Evolutionary conservation across 2,329 filamentous ascomycete genomes (phyloP).

Genomic region (Pseudodiploospora longispora): DNA sequence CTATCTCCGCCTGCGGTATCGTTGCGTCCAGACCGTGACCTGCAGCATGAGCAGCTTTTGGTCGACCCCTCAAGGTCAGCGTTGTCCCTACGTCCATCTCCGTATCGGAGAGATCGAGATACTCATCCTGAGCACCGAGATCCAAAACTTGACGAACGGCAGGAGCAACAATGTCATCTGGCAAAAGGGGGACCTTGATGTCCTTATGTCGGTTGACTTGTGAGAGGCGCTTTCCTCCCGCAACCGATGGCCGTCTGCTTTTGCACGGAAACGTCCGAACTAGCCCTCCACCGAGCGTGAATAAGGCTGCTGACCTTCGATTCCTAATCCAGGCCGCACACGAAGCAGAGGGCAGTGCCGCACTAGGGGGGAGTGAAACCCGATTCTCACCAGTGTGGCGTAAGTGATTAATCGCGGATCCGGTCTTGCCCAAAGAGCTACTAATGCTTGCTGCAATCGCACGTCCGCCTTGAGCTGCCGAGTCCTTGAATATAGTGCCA

Average conservation of each 20-base stretch:
- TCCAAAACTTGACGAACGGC: conserved; percentile 47
- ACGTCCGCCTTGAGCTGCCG: conserved; percentile 62
- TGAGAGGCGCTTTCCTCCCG: conserved; percentile 42
- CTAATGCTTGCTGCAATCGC: conserved; percentile 67
- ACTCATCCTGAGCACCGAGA: conserved; percentile 43
- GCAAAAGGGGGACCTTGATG: conserved; percentile 55
- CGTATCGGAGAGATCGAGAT: conserved; percentile 44
- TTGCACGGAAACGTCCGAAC: conserved; percentile 59
- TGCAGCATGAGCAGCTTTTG: conserved; percentile 22
- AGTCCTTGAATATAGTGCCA: conserved; percentile 43
- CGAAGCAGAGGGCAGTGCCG: conserved; percentile 44
- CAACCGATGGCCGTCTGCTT: conserved; percentile 45
- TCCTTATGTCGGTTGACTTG: conserved; percentile 56
- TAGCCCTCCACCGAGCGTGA: conserved; percentile 56
- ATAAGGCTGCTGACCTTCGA: conserved; percentile 54
- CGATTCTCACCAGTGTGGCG: conserved; percentile 70
- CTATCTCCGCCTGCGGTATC: conserved; percentile 76
- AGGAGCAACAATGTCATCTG: conserved; percentile 51
- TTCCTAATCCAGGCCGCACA: conserved; percentile 60
- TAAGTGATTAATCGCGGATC: conserved; percentile 59
- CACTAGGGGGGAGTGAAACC: conserved; percentile 55
- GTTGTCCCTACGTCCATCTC: conserved; percentile 48
- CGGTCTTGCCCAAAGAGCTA: conserved; percentile 67
- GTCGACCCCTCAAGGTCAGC: conserved; percentile 38
- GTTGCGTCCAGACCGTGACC: conserved; percentile 49